These are phyloP conservation scores for Phialophora tarda DNA, from an alignment of 2,329 filamentous ascomycete genomes.

Conservation along the genomic window DNA sequence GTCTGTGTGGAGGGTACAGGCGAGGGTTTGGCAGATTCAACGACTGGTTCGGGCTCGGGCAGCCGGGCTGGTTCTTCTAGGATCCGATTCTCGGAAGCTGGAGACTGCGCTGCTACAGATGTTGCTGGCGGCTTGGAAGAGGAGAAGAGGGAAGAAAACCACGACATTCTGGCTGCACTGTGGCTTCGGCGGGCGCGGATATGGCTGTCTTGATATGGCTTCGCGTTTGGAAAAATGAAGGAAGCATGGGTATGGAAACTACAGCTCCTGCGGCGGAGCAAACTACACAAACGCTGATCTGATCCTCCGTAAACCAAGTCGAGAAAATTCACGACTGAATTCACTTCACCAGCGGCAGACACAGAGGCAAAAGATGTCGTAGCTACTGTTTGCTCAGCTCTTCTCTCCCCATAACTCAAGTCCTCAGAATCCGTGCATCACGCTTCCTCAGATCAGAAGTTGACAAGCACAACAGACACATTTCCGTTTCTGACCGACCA, in stretches of 20 bases:
- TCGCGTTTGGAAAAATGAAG: not conserved
- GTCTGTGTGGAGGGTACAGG: slow-evolving; percentile 24
- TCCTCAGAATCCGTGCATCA: not conserved
- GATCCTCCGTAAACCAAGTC: not conserved
- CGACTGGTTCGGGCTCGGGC: slow-evolving; percentile 9
- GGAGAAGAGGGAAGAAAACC: slow-evolving; percentile 37
- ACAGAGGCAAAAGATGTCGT: not conserved
- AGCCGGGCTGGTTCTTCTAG: slow-evolving; percentile 28
- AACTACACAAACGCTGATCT: not conserved
- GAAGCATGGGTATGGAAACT: not conserved
- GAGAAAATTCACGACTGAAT: no score
- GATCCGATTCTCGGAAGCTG: slow-evolving; percentile 28
- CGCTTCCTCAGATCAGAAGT: not conserved
- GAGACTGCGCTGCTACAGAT: slow-evolving; percentile 6
- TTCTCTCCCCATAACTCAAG: no score
- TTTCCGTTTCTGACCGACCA: not conserved
- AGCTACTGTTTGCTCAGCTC: no score
- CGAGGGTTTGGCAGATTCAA: slow-evolving; percentile 14
- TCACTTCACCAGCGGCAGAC: not conserved
- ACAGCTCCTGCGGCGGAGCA: not conserved
- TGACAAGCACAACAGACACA: not conserved
- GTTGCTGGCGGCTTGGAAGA: slow-evolving; percentile 26
- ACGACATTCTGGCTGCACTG: slow-evolving; percentile 33
- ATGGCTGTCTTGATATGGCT: not conserved
- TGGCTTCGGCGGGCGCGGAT: not conserved